Evolutionary conservation across 1,139 yeast genomes (phyloP), one percentile per base, ranked within the genome.

Genomic region (Meyerozyma elateridarum): DNA sequence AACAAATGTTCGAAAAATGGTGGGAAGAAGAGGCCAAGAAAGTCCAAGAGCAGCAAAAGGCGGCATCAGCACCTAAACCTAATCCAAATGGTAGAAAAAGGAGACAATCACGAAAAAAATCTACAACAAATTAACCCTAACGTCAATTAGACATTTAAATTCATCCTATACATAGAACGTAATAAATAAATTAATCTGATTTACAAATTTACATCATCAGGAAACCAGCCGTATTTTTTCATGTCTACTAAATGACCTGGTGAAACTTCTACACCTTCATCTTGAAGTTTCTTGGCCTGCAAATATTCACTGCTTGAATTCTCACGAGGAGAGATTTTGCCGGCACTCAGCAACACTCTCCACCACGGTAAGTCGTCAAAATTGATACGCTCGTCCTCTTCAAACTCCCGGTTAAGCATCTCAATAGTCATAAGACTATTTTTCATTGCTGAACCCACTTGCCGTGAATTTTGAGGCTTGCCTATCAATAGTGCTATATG

Each of bases 1-100:
- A 85, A 45, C 85, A 83, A 48, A 87, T 79, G 48, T 85, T 85
- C 59, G 84, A 78, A 13, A 66, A 59, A 39, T 85, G 95, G 95
- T 85, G 93, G 89, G 81, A 73, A 30, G 77, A 74, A 42, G 94
- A 85, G 48, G 66, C 83, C 24, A 62, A 62, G 14, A 59, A 73
- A 30, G 82, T 79, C 6, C 88, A 81, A 49, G 53, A 51, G 32
- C 72, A 64, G 43, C 56, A 70, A 61, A 56, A 51, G 28, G 33
- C 44, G 16, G 11, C 17, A 25, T 22, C 19, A 24, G 25, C 14
- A 17, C 17, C 9, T 11, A 19, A 14, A 19, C 14, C 27, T 15
- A 20, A 21, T 6, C 27, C 18, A 29, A 22, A 31, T 33, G 28
- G 30, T 29, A 29, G 19, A 31, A 17, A 30, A 29, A 33, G 25